These are phyloP conservation scores for Coemansia sp. DNA, from an alignment of 192 early-diverging fungal genomes.

Conservation along the genomic window DNA sequence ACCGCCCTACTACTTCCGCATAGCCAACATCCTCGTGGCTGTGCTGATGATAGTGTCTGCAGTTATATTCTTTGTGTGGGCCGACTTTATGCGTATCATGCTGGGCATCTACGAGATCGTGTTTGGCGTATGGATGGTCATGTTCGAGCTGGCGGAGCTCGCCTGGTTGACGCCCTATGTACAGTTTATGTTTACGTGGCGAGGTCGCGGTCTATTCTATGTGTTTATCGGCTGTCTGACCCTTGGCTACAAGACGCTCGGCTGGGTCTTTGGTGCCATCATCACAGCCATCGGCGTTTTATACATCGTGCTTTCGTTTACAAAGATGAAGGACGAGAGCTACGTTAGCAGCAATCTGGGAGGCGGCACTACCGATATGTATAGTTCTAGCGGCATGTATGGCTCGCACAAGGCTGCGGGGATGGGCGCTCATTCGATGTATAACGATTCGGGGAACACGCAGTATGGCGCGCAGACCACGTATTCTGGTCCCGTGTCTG, in stretches of 20 bases:
- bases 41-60: conserved; percentile 40
- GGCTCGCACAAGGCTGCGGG: not conserved
- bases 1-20: conserved; percentile 44
- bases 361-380: not conserved
- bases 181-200: conserved; percentile 52
- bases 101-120: conserved; percentile 42
- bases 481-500: not conserved
- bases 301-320: conserved; percentile 42
- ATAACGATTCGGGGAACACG: not conserved
- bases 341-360: conserved; percentile 12
- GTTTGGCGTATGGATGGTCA: conserved; percentile 45
- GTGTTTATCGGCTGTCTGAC: conserved; percentile 49
- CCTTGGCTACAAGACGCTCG: conserved; percentile 32
- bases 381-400: conserved; percentile 22
- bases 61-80: conserved; percentile 46
- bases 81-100: conserved; percentile 46
- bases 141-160: conserved; percentile 40
- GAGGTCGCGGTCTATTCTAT: conserved; percentile 46
- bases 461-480: conserved; percentile 10
- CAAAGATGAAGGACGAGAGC: conserved; percentile 35
- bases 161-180: conserved; percentile 37
- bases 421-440: not conserved
- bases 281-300: conserved; percentile 35
- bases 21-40: conserved; percentile 37
- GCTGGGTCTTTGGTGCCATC: conserved; percentile 40